These are phyloP conservation scores for Clavulina sp. DNA, from an alignment of 768 basidiomycete species.

Conservation along the genomic window DNA sequence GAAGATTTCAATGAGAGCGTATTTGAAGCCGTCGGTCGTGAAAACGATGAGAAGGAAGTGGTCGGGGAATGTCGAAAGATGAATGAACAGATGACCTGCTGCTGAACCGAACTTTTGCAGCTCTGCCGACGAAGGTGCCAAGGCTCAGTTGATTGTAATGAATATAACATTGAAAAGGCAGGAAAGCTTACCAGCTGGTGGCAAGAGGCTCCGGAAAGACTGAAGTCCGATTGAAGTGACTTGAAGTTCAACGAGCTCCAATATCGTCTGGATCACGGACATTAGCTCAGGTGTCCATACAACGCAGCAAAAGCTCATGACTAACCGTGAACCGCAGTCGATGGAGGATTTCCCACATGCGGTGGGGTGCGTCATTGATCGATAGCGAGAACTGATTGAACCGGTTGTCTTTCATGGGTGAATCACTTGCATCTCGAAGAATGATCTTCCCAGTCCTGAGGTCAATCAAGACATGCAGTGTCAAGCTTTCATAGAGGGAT, in stretches of 20 bases:
- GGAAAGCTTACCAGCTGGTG: conserved; percentile 33
- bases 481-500: conserved; percentile 57
- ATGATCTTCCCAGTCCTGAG: conserved; percentile 61
- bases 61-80: conserved; percentile 53
- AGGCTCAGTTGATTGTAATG: neutral
- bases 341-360: conserved; percentile 39
- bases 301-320: conserved; percentile 1
- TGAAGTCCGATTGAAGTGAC: conserved; percentile 72
- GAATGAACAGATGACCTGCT: conserved; percentile 51
- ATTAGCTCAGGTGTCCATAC: conserved; percentile 1
- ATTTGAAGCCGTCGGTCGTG: conserved; percentile 58
- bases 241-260: conserved; percentile 68
- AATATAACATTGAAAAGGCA: neutral
- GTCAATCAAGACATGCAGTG: conserved; percentile 63
- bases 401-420: conserved; percentile 53
- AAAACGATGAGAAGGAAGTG: conserved; percentile 79
- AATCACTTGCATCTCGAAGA: conserved; percentile 64
- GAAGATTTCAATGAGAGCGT: conserved; percentile 49
- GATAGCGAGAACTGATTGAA: conserved; percentile 40
- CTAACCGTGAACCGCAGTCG: conserved; percentile 46
- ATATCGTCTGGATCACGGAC: conserved; percentile 44
- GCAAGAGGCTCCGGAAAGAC: conserved; percentile 47
- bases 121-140: conserved; percentile 28
- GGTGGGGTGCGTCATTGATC: conserved; percentile 51
- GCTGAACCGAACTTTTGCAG: conserved; percentile 48